Percentiles rank a stretch among this genome's conserved stretches.
These are phyloP conservation scores for Aspergillus saccharolyticus DNA, from an alignment of 495 filamentous ascomycete genomes.

Conservation along the genomic window DNA sequence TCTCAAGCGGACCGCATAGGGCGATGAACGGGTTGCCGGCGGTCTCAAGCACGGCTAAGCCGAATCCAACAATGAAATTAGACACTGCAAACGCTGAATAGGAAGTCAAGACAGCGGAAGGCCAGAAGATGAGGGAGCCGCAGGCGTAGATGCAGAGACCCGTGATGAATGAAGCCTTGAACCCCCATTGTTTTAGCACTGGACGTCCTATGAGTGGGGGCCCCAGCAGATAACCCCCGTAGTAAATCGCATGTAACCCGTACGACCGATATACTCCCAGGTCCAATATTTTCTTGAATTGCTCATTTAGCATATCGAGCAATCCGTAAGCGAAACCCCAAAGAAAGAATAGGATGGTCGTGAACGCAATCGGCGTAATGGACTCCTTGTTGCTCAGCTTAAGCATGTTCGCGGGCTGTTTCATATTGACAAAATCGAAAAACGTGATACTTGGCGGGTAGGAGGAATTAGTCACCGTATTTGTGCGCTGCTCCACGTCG, in stretches of 20 bases:
- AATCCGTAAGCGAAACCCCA: conserved; percentile 87
- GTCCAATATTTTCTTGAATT: conserved; percentile 46
- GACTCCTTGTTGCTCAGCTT: conserved; percentile 54
- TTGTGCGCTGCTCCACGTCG: conserved; percentile 29
- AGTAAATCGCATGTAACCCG: conserved; percentile 62
- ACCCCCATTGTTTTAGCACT: conserved; percentile 59
- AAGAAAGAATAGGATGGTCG: conserved; percentile 76
- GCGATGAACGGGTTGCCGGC: conserved; percentile 64
- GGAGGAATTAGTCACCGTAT: conserved; percentile 28
- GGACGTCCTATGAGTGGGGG: conserved; percentile 55
- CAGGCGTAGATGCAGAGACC: conserved; percentile 60
- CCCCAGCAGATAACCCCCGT: conserved; percentile 54
- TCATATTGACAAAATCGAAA: conserved; percentile 84
- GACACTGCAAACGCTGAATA: conserved; percentile 61
- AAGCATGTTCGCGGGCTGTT: conserved; percentile 71
- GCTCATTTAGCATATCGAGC: conserved; percentile 65
- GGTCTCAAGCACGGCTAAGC: conserved; percentile 59
- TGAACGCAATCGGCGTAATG: conserved; percentile 52
- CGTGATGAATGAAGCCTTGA: conserved; percentile 61
- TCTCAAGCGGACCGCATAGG: conserved; percentile 61
- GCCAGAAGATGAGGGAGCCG: conserved; percentile 68
- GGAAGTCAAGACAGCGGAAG: conserved; percentile 61
- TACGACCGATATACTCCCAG: conserved; percentile 46
- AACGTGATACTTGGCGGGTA: conserved; percentile 41
- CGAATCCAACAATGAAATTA: conserved; percentile 63